Evolutionary conservation across 2,329 filamentous ascomycete species (phyloP).

Genomic region (Colletotrichum sp.): DNA sequence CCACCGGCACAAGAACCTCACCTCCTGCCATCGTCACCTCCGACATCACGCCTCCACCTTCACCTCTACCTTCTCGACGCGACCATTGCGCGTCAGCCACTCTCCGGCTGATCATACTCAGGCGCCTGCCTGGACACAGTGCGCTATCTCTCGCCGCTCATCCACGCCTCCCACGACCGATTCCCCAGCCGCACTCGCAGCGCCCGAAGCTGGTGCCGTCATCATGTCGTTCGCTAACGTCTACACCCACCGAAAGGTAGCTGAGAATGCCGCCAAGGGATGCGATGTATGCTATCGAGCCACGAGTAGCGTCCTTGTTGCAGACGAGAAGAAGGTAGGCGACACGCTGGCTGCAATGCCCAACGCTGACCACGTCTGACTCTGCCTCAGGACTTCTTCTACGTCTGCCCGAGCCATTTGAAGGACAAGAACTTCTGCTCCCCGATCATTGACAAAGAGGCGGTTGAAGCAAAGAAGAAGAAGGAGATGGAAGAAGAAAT

Average conservation of each 20-base stretch:
- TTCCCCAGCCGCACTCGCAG: neutral
- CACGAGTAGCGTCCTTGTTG: conserved; percentile 85
- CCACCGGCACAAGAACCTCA: neutral
- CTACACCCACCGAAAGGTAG: conserved; percentile 86
- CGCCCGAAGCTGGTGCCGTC: neutral
- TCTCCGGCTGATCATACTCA: neutral
- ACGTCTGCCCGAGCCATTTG: conserved; percentile 83
- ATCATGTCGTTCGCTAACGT: conserved; percentile 73
- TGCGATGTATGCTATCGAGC: conserved; percentile 95
- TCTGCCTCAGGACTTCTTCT: conserved; percentile 79
- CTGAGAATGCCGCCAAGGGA: conserved; percentile 80
- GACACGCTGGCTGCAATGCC: neutral
- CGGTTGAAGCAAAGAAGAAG: conserved; percentile 68
- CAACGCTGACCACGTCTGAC: neutral
- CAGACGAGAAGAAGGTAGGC: conserved; percentile 82
- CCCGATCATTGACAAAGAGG: conserved; percentile 73
- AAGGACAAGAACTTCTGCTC: conserved; percentile 83
- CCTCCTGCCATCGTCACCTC: neutral
- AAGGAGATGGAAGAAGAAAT: conserved; percentile 69
- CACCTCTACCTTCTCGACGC: neutral
- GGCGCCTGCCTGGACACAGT: neutral
- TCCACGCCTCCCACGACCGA: neutral
- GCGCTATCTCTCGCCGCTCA: neutral
- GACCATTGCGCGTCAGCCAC: neutral
- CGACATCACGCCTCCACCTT: neutral